Evolutionary conservation across 2,329 filamentous ascomycete species (phyloP), one percentile per base, ranked within the genome.

Genomic region (Nemania abortiva): DNA sequence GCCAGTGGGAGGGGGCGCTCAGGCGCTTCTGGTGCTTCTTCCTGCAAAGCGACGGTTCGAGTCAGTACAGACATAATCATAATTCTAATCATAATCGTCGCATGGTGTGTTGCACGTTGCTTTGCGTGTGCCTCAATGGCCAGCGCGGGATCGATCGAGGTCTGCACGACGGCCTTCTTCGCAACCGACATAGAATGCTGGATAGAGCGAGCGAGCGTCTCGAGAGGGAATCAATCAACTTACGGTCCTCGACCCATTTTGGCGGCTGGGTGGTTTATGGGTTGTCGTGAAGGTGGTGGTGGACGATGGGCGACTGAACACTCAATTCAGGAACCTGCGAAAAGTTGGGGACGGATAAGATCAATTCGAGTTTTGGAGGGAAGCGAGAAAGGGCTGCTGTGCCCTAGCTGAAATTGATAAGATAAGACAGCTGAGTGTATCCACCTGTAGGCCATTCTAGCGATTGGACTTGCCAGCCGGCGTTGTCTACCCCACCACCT

Each of bases 21-120:
- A 98, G 90, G 90, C 96, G 95, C 95, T 99, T 98, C 88, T 98
- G 95, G 88, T 99, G 96, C 92, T 98, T 98, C 91, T 96, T 97
- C 87, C 92, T 95, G 82, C 81, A 76, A 73, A 73, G 73, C 31
- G 57, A 56, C 24, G 68, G 39, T 45, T 9, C 18, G 58, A 77
- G 77, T 82, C 78, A 77, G 81, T 63, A 71, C 29, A 39, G 10
- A 29, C 9, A 15, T 55, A 13, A n/a, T 37, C 18, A 10, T 13
- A 29, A 10, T 5, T 49, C 18, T 53, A 2, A 7, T 15, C 22
- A 29, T 31, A 2, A 53, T 29, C 24, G n/a, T 11, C 18, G n/a
- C 13, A 5, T 20, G 22, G n/a, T 6, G 34, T 22, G 10, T 42
- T 60, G 39, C 31, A 6, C 22, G 13, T 27, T 53, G 50, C 22